These are phyloP conservation scores for Ophiosphaerella herpotricha DNA, from an alignment of 2,329 filamentous ascomycete genomes.

Conservation along the genomic window DNA sequence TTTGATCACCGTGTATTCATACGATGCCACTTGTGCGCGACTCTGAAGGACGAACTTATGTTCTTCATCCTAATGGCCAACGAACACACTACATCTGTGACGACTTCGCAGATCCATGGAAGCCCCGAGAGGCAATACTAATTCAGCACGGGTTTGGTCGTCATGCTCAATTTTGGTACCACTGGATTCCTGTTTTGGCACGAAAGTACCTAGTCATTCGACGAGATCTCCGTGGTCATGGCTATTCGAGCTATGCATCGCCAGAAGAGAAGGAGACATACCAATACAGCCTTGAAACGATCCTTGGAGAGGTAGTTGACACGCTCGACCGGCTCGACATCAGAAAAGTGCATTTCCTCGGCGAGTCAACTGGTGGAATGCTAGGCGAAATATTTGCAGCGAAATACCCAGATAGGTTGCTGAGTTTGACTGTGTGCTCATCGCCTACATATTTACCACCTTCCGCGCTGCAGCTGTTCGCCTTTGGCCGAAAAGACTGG, in stretches of 20 bases:
- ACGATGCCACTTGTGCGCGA: slow-evolving; percentile 29
- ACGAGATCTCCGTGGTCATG: slow-evolving; percentile 43
- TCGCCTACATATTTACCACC: slow-evolving; percentile 35
- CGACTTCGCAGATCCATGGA: slow-evolving; percentile 40
- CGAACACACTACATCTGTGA: slow-evolving; percentile 36
- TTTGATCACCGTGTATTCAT: neutral
- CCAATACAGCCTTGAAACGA: slow-evolving; percentile 28
- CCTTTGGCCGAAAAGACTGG: slow-evolving; percentile 34
- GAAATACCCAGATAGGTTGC: slow-evolving; percentile 33
- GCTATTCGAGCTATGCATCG: slow-evolving; percentile 32
- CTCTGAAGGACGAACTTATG: slow-evolving; percentile 27
- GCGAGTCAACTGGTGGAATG: slow-evolving; percentile 43
- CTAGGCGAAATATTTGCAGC: slow-evolving; percentile 42
- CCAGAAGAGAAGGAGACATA: slow-evolving; percentile 13
- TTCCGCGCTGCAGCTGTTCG: slow-evolving; percentile 35
- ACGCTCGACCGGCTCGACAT: slow-evolving; percentile 41
- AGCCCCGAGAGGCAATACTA: slow-evolving; percentile 38
- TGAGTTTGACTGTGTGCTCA: slow-evolving; percentile 39
- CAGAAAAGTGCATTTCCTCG: slow-evolving; percentile 40
- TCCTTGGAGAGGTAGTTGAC: slow-evolving; percentile 40
- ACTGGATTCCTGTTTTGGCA: slow-evolving; percentile 43
- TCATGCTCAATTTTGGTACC: slow-evolving; percentile 42
- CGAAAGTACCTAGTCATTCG: slow-evolving; percentile 39
- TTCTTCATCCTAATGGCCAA: slow-evolving; percentile 37
- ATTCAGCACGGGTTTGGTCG: slow-evolving; percentile 47